These are phyloP conservation scores for Papiliotrema flavescens DNA, from an alignment of 1,284 basidiomycete species.

Conservation along the genomic window DNA sequence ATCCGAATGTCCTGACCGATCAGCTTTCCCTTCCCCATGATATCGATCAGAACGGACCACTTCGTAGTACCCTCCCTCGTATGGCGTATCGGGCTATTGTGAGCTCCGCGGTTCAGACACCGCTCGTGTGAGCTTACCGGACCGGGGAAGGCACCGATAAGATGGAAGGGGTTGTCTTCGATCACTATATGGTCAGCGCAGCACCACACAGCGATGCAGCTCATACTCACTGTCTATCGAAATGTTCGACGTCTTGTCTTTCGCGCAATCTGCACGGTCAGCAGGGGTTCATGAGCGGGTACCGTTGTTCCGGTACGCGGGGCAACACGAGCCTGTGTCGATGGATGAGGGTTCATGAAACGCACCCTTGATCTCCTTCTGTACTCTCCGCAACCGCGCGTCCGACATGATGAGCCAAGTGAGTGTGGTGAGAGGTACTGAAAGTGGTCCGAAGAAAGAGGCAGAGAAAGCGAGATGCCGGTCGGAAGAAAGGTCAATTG, in stretches of 20 bases:
- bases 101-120: not conserved
- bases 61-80: slow-evolving; percentile 88
- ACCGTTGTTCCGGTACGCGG: not conserved
- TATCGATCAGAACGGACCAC: slow-evolving; percentile 61
- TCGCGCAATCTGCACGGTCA: slow-evolving; percentile 71
- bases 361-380: slow-evolving; percentile 84
- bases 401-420: slow-evolving; percentile 54
- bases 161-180: slow-evolving; percentile 80
- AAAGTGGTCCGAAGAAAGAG: not conserved
- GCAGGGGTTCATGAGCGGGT: not conserved
- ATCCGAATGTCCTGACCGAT: slow-evolving; percentile 79
- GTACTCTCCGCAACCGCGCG: slow-evolving; percentile 80
- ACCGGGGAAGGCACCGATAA: slow-evolving; percentile 85
- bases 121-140: slow-evolving; percentile 56
- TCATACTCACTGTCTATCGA: slow-evolving; percentile 58
- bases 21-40: not conserved
- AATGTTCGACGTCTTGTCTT: slow-evolving; percentile 82
- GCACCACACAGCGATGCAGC: too few species aligned
- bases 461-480: not conserved
- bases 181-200: slow-evolving; percentile 55
- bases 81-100: slow-evolving; percentile 68
- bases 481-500: not conserved
- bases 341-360: slow-evolving; percentile 1
- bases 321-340: slow-evolving; percentile 3
- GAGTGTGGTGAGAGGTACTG: not conserved